A percentile compares a stretch with the other conserved stretches of the same genome.
Conservation (phyloP, 805 yeast genomes). For the Candida jianshihensis region DNA sequence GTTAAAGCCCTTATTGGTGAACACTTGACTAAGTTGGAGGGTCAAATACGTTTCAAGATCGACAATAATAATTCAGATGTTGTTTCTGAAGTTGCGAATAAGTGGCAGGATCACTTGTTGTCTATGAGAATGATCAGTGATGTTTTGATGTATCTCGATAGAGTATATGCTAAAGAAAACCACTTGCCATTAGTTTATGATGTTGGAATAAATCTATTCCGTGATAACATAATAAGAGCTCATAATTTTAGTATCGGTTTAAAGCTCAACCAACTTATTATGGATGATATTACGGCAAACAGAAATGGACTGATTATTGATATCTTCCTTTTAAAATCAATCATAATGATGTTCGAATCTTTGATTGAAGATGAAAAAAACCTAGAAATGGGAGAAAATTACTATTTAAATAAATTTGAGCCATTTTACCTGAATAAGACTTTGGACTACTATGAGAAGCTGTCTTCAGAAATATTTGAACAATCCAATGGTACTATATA, state of each 20-base stretch:
- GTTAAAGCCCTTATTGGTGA: constrained; percentile 41
- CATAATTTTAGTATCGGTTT: constrained; percentile 45
- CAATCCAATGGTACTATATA: constrained; percentile 46
- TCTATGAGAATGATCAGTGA: constrained; percentile 77
- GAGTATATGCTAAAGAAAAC: constrained; percentile 72
- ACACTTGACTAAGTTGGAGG: constrained; percentile 33
- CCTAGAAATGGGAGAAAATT: constrained; percentile 45
- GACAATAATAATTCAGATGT: constrained; percentile 15
- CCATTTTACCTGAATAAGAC: constrained; percentile 53
- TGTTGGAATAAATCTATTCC: constrained; percentile 62
- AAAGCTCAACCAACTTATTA: constrained; percentile 39
- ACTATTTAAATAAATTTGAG: constrained; percentile 60
- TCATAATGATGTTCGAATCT: constrained; percentile 66
- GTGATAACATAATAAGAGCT: constrained; percentile 48
- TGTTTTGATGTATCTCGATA: constrained; percentile 77
- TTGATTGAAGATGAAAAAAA: constrained; percentile 38
- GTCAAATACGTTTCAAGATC: constrained; percentile 9
- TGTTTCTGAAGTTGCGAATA: constrained; percentile 29
- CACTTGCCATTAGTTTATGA: constrained; percentile 63
- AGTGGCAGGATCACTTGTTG: constrained; percentile 67
- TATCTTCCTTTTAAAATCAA: constrained; percentile 49
- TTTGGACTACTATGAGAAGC: constrained; percentile 43
- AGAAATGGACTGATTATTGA: constrained; percentile 53
- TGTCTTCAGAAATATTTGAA: constrained; percentile 39
- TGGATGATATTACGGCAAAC: constrained; percentile 49